These are phyloP conservation scores for Buxus sempervirens DNA, from an alignment of 164 flowering plant species.

Conservation along the genomic window DNA sequence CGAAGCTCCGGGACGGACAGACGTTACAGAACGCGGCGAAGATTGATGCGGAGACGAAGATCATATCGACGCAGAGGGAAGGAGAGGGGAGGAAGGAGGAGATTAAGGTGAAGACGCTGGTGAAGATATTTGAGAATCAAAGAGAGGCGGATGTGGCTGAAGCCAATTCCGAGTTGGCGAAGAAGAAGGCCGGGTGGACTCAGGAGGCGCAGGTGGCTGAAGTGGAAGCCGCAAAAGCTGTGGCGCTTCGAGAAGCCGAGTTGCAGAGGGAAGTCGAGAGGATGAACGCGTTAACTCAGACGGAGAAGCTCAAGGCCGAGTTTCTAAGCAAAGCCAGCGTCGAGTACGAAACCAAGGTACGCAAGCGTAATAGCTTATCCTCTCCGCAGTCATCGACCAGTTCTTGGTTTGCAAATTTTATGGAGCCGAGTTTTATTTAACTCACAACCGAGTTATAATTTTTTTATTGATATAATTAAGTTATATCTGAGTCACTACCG, in stretches of 20 bases:
- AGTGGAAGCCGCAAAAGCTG: background rate
- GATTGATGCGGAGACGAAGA: slow-evolving; percentile 8
- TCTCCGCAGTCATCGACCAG: no score
- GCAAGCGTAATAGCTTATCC: background rate
- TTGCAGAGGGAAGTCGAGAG: background rate
- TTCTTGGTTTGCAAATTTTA: no score
- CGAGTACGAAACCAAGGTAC: background rate
- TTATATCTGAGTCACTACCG: no score
- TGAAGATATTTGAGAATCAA: slow-evolving; percentile 3
- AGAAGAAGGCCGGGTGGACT: background rate
- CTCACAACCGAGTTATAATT: no score
- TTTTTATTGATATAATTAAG: no score
- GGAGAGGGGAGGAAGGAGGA: slow-evolving; percentile 5
- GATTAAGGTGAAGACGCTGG: slow-evolving; percentile 7
- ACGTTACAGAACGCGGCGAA: slow-evolving; percentile 2
- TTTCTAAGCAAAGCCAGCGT: background rate
- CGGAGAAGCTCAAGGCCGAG: slow-evolving; percentile 1
- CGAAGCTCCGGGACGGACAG: slow-evolving; percentile 4
- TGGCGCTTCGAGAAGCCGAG: background rate
- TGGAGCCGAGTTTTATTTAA: no score
- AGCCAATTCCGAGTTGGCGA: background rate
- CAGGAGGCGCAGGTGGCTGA: background rate
- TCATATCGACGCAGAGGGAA: slow-evolving; percentile 1
- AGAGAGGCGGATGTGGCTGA: slow-evolving; percentile 4
- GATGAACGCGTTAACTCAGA: background rate